phyloP scores from a whole-genome alignment of 345 rosid species.

The Litchi chinensis region DNA sequence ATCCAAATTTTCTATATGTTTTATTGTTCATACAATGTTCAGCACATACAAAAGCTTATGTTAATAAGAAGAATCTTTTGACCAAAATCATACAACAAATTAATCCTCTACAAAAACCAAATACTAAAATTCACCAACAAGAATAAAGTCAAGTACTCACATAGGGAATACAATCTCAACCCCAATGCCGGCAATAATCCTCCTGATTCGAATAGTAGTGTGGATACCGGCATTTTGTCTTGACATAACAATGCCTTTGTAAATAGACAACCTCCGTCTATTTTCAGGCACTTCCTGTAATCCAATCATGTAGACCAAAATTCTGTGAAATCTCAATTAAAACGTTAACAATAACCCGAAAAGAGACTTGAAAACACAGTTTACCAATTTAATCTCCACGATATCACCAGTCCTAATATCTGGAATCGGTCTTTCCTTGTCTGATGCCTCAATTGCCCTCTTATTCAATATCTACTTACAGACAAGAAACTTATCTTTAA shows the following conservation, averaged over 20 bases:
- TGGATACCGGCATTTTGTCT: conserved; percentile 92
- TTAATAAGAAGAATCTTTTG: background rate
- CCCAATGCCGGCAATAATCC: conserved; percentile 82
- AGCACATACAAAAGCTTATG: background rate
- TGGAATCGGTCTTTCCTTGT: conserved; percentile 67
- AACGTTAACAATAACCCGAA: background rate
- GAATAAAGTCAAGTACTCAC: conserved; percentile 39
- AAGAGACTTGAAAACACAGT: conserved; percentile 11
- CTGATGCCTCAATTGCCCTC: conserved; percentile 75
- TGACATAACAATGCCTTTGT: conserved; percentile 85
- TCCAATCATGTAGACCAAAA: conserved; percentile 24
- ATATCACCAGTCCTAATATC: conserved; percentile 86
- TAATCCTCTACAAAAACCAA: background rate
- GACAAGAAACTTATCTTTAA: background rate
- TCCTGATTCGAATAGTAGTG: conserved; percentile 76
- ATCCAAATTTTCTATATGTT: background rate
- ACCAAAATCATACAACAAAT: background rate
- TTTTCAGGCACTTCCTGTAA: conserved; percentile 80
- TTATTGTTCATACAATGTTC: background rate
- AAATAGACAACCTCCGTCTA: conserved; percentile 71
- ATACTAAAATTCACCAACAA: background rate
- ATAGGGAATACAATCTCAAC: conserved; percentile 83
- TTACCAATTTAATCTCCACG: conserved; percentile 81
- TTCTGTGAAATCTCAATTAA: background rate
- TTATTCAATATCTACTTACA: conserved; percentile 69